Base-by-base conservation (phyloP, 2,329 filamentous ascomycete genomes). In the Hypoxylon sp. region DNA sequence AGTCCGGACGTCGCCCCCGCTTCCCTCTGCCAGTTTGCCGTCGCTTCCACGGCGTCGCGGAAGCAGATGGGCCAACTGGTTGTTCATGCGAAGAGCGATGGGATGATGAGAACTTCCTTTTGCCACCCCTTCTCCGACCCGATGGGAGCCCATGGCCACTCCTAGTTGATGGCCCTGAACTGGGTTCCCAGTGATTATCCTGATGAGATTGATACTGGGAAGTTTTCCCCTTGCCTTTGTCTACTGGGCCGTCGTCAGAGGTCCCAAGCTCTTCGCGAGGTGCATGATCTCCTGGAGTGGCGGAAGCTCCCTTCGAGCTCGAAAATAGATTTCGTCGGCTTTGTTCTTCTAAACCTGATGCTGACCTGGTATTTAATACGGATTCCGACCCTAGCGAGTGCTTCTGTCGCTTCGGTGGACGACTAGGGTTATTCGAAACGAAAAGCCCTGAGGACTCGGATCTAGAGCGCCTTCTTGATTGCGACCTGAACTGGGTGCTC, bases 381-480 rank as follows among this genome's bases (percentile, higher is more conserved):
- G 17, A 13, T 13, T 34, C 38, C 19, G 43, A 32, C 17, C 25
- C 6, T 45, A 38, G 30, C 17, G 43, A 48, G 13, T 34, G 34
- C 25, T 59, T 63, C 28, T 2, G 56, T 32, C 45, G 60, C 43
- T 59, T 65, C 25, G 21, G 21, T 14, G 36, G 25, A 32, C 25
- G 62, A 17, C 28, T 3, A 17, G 50, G 23, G 14, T 30, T 17
- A 3, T 28, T 30, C 28, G 58, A 43, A 25, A 19, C 6, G 32
- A 3, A 5, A 21, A 11, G 5, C 6, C 49, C 23, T 38, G 13
- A 30, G 19, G 50, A 11, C 19, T 53, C 19, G 7, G 25, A 45
- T 53, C 63, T 60, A 9, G 45, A 5, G 28, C 60, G 67, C 46
- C 63, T 69, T 30, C 46, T 67, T 5, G 56, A 62, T 14, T 21